Conservation (phyloP, 768 basidiomycete genomes). For the Collybiopsis confluens region DNA sequence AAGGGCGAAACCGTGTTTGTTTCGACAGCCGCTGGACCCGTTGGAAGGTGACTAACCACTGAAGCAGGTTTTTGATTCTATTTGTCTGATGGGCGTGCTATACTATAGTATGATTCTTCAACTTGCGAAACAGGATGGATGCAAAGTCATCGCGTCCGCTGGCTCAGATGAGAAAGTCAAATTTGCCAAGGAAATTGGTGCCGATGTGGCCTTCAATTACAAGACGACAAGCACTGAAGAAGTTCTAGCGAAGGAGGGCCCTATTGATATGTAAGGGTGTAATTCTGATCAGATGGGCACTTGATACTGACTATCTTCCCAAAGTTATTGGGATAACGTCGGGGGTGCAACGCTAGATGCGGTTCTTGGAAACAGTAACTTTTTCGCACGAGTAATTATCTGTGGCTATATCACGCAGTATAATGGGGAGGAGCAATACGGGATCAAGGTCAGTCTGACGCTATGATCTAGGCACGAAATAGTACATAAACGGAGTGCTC, state of each 20-base stretch:
- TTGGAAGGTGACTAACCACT: slow-evolving; percentile 37
- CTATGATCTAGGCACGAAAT: too few species aligned
- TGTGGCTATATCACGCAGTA: slow-evolving; percentile 7
- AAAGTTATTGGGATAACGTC: slow-evolving; percentile 54
- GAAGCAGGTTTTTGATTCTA: not conserved
- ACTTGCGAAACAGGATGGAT: slow-evolving; percentile 43
- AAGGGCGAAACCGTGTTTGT: slow-evolving; percentile 51
- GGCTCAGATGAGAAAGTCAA: slow-evolving; percentile 71
- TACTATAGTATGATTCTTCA: slow-evolving; percentile 33
- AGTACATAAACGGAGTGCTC: too few species aligned
- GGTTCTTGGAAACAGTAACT: slow-evolving; percentile 43
- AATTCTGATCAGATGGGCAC: not conserved
- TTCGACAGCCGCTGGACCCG: slow-evolving; percentile 39
- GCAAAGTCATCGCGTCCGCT: slow-evolving; percentile 68
- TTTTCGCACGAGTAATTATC: slow-evolving; percentile 44
- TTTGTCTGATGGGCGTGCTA: not conserved
- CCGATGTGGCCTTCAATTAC: slow-evolving; percentile 72
- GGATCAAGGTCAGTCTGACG: slow-evolving; percentile 1
- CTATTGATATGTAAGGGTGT: slow-evolving; percentile 37
- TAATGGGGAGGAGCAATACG: not conserved
- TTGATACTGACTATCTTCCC: not conserved
- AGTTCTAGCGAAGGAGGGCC: slow-evolving; percentile 51
- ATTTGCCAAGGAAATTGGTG: slow-evolving; percentile 54
- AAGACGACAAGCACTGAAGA: slow-evolving; percentile 53
- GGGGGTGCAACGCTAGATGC: slow-evolving; percentile 57